Evolutionary conservation across 257 asterid genomes (phyloP).

Genomic region (Fraxinus excelsior): DNA sequence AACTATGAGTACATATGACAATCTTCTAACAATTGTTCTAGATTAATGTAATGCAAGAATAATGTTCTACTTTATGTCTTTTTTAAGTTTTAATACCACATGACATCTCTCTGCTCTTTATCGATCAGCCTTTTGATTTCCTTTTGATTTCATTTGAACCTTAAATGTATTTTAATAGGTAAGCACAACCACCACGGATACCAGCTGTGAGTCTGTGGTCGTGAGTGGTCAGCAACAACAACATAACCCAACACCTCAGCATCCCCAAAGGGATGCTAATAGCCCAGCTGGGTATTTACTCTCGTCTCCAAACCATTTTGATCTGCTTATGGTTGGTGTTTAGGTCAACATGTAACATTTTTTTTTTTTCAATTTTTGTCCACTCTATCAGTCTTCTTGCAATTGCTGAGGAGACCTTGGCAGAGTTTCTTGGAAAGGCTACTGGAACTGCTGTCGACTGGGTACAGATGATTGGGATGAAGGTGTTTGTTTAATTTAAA

Average conservation of each 20-base stretch:
- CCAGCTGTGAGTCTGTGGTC: conserved; percentile 95
- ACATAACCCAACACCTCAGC: conserved; percentile 83
- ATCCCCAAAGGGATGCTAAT: conserved; percentile 85
- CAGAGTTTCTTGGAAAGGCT: conserved; percentile 99
- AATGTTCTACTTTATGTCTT: not conserved
- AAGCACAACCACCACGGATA: conserved; percentile 74
- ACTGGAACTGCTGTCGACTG: conserved; percentile 99
- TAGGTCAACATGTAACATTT: not conserved
- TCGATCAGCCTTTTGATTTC: not conserved
- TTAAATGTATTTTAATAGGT: conserved; percentile 43
- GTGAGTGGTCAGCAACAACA: conserved; percentile 87
- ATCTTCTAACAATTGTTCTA: not conserved
- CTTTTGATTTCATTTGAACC: not conserved
- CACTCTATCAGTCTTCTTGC: conserved; percentile 69
- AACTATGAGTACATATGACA: not conserved
- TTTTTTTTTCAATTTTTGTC: not conserved
- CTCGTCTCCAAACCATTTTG: not conserved
- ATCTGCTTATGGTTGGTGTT: not conserved
- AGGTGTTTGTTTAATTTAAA: conserved; percentile 44
- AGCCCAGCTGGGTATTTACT: conserved; percentile 93
- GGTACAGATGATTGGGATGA: conserved; percentile 99
- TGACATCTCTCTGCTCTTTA: not conserved
- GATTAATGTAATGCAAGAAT: not conserved
- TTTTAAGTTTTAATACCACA: not conserved
- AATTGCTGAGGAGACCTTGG: conserved; percentile 98